These are phyloP conservation scores for Fraxinus velutina DNA, from an alignment of 305 asterid species.

Conservation along the genomic window DNA sequence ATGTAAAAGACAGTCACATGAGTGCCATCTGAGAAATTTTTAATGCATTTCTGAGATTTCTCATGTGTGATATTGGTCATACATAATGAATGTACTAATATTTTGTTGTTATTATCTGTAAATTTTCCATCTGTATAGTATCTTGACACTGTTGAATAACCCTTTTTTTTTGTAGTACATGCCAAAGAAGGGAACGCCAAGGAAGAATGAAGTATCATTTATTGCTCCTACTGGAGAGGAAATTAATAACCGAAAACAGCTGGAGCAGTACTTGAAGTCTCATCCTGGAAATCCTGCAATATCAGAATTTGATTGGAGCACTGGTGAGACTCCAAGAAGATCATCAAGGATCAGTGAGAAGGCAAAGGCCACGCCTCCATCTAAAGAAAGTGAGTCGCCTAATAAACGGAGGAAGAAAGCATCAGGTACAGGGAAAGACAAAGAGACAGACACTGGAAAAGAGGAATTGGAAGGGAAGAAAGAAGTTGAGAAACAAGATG, in stretches of 20 bases:
- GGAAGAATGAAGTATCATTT: constrained; percentile 43
- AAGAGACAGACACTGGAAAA: constrained; percentile 24
- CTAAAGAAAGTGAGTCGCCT: constrained; percentile 29
- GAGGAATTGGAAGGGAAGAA: constrained; percentile 26
- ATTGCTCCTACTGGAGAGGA: constrained; percentile 55
- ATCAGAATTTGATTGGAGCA: constrained; percentile 53
- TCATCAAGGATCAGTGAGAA: constrained; percentile 48
- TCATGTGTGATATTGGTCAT: background rate
- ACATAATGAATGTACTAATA: background rate
- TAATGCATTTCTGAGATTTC: background rate
- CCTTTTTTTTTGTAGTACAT: constrained; percentile 23
- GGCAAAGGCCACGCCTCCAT: constrained; percentile 32
- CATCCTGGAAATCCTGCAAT: constrained; percentile 43
- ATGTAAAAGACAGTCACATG: background rate
- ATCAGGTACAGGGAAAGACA: constrained; percentile 33
- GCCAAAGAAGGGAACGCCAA: constrained; percentile 27
- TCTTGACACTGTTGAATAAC: background rate
- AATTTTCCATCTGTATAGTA: background rate
- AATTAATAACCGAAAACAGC: constrained; percentile 36
- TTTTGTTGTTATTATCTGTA: background rate
- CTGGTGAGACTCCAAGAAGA: constrained; percentile 50
- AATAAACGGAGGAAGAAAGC: constrained; percentile 35
- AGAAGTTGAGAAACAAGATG: constrained; percentile 20
- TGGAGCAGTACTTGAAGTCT: constrained; percentile 47
- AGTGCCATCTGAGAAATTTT: background rate